phyloP scores from a whole-genome alignment of 2,329 filamentous ascomycete genomes.

The Neofusicoccum laricinum region DNA sequence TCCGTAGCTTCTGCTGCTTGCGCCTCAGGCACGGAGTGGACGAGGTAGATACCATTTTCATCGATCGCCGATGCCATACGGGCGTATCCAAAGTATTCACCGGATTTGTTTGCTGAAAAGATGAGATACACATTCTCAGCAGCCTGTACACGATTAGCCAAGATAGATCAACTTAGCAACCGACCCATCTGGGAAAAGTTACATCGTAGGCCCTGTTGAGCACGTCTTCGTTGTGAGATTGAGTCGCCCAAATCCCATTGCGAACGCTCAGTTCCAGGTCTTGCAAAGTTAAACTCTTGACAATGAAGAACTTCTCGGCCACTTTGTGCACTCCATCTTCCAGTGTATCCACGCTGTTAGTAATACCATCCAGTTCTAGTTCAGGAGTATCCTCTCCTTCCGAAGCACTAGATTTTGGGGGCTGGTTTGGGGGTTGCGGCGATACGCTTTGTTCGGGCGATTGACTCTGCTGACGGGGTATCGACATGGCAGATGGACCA shows the following conservation, averaged over 20 bases:
- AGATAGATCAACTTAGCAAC: not conserved
- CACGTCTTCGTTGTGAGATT: slow-evolving; percentile 84
- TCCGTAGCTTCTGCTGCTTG: slow-evolving; percentile 55
- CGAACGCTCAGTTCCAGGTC: slow-evolving; percentile 85
- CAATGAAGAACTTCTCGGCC: slow-evolving; percentile 80
- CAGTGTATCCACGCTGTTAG: slow-evolving; percentile 18
- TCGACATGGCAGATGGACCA: slow-evolving; percentile 51
- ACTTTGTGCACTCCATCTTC: slow-evolving; percentile 33
- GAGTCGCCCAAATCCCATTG: slow-evolving; percentile 90
- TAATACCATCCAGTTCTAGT: not conserved
- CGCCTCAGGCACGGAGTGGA: slow-evolving; percentile 58
- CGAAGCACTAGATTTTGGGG: slow-evolving; percentile 13
- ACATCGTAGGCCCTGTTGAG: slow-evolving; percentile 83
- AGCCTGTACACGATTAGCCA: slow-evolving; percentile 47
- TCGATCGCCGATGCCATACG: slow-evolving; percentile 84
- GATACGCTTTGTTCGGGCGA: slow-evolving; percentile 26
- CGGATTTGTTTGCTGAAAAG: slow-evolving; percentile 96
- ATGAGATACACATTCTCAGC: slow-evolving; percentile 85
- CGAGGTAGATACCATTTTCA: slow-evolving; percentile 57
- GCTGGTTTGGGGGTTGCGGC: slow-evolving; percentile 17
- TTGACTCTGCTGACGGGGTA: slow-evolving; percentile 22
- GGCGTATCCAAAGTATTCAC: slow-evolving; percentile 94
- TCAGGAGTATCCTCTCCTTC: not conserved
- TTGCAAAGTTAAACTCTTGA: slow-evolving; percentile 89
- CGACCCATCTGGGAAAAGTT: slow-evolving; percentile 22